Evolutionary conservation across 768 basidiomycete species (phyloP).

Genomic region (Suillus discolor): DNA sequence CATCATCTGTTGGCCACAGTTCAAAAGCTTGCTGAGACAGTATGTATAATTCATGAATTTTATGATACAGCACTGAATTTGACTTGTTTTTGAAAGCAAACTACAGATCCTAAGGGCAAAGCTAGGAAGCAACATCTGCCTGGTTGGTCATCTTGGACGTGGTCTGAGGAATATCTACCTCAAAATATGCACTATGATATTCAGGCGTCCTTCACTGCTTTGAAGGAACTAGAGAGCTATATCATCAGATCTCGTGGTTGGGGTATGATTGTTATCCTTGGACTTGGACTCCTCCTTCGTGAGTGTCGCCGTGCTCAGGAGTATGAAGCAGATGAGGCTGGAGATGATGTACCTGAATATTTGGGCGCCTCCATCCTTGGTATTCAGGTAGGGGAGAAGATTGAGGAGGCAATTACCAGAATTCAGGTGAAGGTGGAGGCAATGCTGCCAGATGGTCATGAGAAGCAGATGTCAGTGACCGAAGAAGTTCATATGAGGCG

Average conservation of each 20-base stretch:
- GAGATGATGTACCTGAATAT: background rate
- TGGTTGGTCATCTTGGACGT: background rate
- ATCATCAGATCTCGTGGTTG: background rate
- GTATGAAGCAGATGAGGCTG: background rate
- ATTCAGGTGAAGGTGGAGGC: background rate
- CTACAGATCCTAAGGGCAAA: background rate
- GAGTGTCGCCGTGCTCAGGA: background rate
- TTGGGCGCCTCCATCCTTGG: background rate
- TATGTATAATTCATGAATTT: background rate
- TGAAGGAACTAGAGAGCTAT: background rate
- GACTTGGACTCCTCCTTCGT: background rate
- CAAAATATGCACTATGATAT: background rate
- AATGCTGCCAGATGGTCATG: background rate
- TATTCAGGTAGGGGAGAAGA: background rate
- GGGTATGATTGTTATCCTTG: background rate
- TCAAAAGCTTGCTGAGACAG: background rate
- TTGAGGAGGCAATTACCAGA: background rate
- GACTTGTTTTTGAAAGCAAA: background rate
- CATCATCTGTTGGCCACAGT: background rate
- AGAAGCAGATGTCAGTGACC: background rate
- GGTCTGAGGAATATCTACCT: background rate
- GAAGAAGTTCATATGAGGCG: background rate
- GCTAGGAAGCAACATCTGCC: background rate
- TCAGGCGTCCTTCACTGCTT: background rate
- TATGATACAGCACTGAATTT: background rate